phyloP scores from a whole-genome alignment of 2,329 filamentous ascomycete genomes.

The Penicillium concentricum region DNA sequence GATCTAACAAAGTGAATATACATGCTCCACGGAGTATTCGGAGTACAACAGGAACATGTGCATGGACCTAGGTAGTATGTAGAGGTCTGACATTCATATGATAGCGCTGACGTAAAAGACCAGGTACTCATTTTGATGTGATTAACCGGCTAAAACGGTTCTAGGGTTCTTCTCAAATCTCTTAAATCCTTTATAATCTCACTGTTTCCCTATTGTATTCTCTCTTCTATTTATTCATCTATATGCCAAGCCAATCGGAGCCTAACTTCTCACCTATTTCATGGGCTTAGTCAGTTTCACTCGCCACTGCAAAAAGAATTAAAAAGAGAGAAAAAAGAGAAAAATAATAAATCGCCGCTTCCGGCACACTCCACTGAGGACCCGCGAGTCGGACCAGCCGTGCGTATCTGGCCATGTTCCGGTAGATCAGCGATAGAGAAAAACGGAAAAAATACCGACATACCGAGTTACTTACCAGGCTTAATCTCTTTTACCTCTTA shows the following conservation, averaged over 20 bases:
- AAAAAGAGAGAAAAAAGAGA: background rate
- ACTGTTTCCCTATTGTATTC: no score
- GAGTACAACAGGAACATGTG: no score
- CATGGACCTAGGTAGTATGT: background rate
- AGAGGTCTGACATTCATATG: conserved; percentile 10
- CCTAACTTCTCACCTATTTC: background rate
- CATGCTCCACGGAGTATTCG: no score
- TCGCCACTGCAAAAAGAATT: conserved; percentile 18
- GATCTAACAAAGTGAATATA: background rate
- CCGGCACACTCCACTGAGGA: conserved; percentile 31
- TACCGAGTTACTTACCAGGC: conserved; percentile 14
- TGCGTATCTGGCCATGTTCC: conserved; percentile 44
- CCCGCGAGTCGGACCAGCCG: conserved; percentile 46
- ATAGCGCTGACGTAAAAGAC: conserved; percentile 23
- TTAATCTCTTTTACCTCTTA: background rate
- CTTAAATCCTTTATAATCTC: background rate
- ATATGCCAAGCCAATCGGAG: background rate
- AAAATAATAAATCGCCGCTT: conserved; percentile 25
- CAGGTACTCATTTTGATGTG: conserved; percentile 1
- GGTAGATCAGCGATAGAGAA: conserved; percentile 32
- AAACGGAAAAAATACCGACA: conserved; percentile 16
- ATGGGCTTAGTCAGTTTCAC: conserved; percentile 23
- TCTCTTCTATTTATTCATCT: background rate
- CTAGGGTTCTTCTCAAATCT: background rate
- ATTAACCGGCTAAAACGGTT: background rate